Base-by-base conservation (phyloP, 192 early-diverging fungal species). In the Phlyctochytrium planicorne region DNA sequence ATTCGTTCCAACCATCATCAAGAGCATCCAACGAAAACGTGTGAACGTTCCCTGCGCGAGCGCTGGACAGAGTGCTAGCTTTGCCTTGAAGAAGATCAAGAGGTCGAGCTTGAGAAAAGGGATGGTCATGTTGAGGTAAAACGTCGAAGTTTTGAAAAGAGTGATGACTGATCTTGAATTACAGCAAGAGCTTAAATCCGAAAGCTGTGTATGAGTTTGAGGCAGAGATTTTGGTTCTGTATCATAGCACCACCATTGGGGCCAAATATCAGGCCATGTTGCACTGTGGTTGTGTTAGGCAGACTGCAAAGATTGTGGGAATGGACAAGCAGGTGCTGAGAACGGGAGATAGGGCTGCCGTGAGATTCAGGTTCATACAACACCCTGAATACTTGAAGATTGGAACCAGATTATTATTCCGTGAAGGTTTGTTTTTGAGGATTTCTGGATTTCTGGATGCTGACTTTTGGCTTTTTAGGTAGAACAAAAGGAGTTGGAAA, bases 261-360 rank as follows among this genome's bases (percentile, higher is more conserved):
- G 80, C 83, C 59, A 90, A 90, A 62, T 97, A 97, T 76, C 95
- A 97, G 80, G 93, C 95, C 2, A 97, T 97, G 95, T 66, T 97
- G 55, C 95, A 97, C 64, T 95, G 92, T 65, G 93, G 93, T 0
- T 71, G 84, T 82, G 55, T 91, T 4, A 82, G 93, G 20, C 95
- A 97, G 76, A 94, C 95, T 0, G 95, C 92, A 0, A 82, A 88
- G 35, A 91, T 97, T 24, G 75, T 93, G 35, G 80, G 87, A 0
- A 76, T 92, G 81, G 84, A 91, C 56, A 81, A 84, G 20, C 76
- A 74, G 34, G 81, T 92, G 3, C 73, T 97, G 75, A 82, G 95
- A 31, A 94, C 95, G 0, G 93, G 95, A 0, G 93, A 95, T 63
- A 79, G 93, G 4, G 92, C 93, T 0, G 85, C 94, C 33, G 80